Base-by-base conservation (phyloP, 2,329 filamentous ascomycete genomes). In the Pleurostoma richardsiae region DNA sequence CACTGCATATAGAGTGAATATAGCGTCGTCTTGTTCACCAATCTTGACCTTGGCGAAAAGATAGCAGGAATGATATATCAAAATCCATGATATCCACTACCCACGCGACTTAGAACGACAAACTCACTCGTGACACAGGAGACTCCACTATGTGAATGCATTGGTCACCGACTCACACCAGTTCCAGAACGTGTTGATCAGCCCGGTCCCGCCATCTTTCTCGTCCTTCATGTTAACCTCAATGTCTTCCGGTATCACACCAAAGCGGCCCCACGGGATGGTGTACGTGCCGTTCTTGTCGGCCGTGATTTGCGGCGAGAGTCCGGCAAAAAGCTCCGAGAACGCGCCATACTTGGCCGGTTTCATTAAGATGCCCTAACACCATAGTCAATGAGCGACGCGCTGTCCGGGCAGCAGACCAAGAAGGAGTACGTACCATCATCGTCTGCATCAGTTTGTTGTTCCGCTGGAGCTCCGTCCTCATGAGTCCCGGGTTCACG, bases 281-380 rank as follows among this genome's bases (percentile, higher is more conserved):
- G 53, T 39, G 44, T 53, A 55, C 11, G 43, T 40, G 5, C 53
- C 48, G 11, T 45, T 55, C 27, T 66, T 64, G 31, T 68, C 68
- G 1, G 64, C 38, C 0, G 64, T 71, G 4, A 77, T 59, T 0
- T 74, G 64, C 0, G 68, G 66, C 0, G 72, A 71, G 38, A 74
- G 59, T 0, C 64, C 73, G 1, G 73, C 67, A 48, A 68, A 79
- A 1, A 79, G 52, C 48, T 72, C 66, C 0, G 74, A 74, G 53
- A 75, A 77, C 0, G 72, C 73, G 0, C 74, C 76, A 29, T 65
- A 57, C 8, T 65, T 46, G 0, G 57, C 19, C 10, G 43, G 40
- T 8, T 38, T 8, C 6, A 38, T 19, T 2, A 49, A 4, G 5
- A 49, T 45, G 19, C 45, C 45, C 45, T 47, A 4, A n/a, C 10